Conservation (phyloP, 805 yeast species). For the Starmera amethionina region DNA sequence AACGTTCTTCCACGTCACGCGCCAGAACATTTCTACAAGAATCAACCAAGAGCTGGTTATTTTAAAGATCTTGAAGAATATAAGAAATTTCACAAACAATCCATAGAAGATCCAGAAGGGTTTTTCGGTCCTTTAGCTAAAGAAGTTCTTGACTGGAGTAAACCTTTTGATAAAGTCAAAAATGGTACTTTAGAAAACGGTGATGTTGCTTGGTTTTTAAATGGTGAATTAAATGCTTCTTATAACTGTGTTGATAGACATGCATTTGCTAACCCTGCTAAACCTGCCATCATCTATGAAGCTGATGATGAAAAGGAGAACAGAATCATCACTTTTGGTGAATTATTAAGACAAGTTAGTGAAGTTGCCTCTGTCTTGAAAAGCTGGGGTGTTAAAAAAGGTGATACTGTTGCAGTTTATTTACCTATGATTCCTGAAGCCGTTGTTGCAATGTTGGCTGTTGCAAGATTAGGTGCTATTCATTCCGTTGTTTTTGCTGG, state of each 20-base stretch:
- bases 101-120: conserved; percentile 70
- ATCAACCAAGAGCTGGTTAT: conserved; percentile 31
- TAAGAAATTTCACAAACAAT: conserved; percentile 60
- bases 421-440: conserved; percentile 85
- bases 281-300: conserved; percentile 69
- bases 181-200: conserved; percentile 40
- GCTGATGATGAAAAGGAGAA: conserved; percentile 70
- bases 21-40: conserved; percentile 25
- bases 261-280: conserved; percentile 61
- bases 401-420: conserved; percentile 81
- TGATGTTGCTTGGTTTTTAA: conserved; percentile 63
- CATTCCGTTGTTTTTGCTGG: conserved; percentile 87
- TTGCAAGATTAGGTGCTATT: conserved; percentile 71
- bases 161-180: conserved; percentile 65
- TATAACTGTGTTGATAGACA: conserved; percentile 80
- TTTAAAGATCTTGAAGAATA: conserved; percentile 60
- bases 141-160: conserved; percentile 71
- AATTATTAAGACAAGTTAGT: conserved; percentile 60
- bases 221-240: conserved; percentile 72
- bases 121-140: conserved; percentile 78
- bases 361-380: conserved; percentile 62
- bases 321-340: conserved; percentile 54
- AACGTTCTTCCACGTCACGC: conserved; percentile 20
- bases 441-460: conserved; percentile 64
- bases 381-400: conserved; percentile 61